Evolutionary conservation across 345 rosid genomes (phyloP), one percentile per base, ranked within the genome.

Genomic region (Boechera retrofracta): DNA sequence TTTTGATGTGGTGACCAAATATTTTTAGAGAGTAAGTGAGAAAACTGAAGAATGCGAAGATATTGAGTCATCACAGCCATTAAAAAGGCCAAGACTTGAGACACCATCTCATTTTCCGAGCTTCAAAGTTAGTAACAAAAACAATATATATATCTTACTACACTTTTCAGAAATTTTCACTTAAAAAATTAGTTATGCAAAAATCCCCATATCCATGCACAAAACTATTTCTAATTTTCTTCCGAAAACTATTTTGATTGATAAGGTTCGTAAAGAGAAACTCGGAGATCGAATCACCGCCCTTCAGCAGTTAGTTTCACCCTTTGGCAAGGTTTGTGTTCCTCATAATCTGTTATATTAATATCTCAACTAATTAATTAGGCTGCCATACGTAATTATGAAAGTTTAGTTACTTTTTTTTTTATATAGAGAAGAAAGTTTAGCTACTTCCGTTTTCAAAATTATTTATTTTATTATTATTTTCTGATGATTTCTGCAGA

Each of bases 261-360:
- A 38, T 71, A 78, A 93, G 97, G 94, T 89, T 60, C 84, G 98
- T 64, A 91, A 93, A 86, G 98, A 89, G 86, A 93, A 93, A 90
- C 85, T 91, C 51, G 98, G 98, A 79, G 98, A 93, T 89, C 87
- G 96, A 75, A 89, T 93, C 78, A 93, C 98, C 21, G 97, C 98
- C 0, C 97, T 93, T 71, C 98, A 93, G 76, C 98, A 93, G 81
- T 86, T 93, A 77, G 97, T 89, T 83, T 89, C 98, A 51, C 98
- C 98, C 81, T 93, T 91, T 67, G 98, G 98, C 85, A 93, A 93
- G 98, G 98, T 89, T 66, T 69, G 44, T 73, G 38, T 65, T 36
- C 64, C 79, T 74, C 72, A 16, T 44, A 6, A 42, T 53, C 21
- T 75, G 35, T 74, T 59, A 33, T 71, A 35, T 2, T 10, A 29